Evolutionary conservation across 306 rosid genomes (phyloP), one percentile per base, ranked within the genome.

Genomic region (Carpinus viminea): DNA sequence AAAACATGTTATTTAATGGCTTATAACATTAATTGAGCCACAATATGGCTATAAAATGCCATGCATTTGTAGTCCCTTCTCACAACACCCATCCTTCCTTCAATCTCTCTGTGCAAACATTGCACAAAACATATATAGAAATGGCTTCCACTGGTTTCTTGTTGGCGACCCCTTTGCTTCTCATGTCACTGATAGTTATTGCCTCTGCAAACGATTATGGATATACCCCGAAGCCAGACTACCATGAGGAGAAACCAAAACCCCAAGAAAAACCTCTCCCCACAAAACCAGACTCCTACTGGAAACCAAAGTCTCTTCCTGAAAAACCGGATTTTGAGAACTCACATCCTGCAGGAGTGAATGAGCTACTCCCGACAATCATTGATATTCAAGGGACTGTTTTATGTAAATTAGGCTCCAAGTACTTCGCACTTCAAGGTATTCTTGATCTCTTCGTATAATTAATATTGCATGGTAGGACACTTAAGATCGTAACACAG

Each of bases 361-460:
- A 53, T 38, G 36, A 50, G 31, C 24, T 34, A 20, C 55, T 66
- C 3, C 83, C 88, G 7, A 24, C 70, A 7, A 55, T 41, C 45
- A 41, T 41, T 41, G 8, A 8, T 41, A 41, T 41, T 6, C 45
- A 41, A 41, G 45, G 45, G 45, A 41, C 45, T 64, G 83, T 90
- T 70, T 38, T 84, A 11, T 90, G 93, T 10, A 83, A 82, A 85
- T 41, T 41, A 41, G 45, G 8, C 45, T 5, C 45, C 8, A 41
- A 41, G 45, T 5, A 5, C 8, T 41, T 41, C 45, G 8, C 45
- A 5, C 45, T 41, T 1, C 7, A 41, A 41, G 45, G 45, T 41
- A 41, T 0, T 41, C 45, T 41, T 8, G 34, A 31, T 41, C 45
- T 41, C 45, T 41, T 5, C 1, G 8, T 41, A 6, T 41, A 6